Conservation (phyloP, 1,284 basidiomycete genomes). For the Leucoagaricus sp. region DNA sequence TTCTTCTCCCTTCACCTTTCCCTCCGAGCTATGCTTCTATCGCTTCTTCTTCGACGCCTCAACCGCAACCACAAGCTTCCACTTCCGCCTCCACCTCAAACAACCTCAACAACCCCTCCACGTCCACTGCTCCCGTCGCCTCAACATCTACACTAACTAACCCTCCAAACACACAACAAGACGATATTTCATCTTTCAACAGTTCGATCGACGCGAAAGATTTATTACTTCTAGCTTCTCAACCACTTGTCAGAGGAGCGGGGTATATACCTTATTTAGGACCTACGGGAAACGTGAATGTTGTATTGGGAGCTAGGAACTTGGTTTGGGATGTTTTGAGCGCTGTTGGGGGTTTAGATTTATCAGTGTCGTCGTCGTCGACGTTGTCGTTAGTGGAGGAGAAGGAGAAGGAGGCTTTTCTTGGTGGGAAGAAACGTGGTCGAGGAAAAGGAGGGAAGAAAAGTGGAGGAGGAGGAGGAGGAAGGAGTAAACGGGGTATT, state of each 20-base stretch:
- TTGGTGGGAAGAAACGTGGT: too few species aligned
- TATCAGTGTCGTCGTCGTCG: not conserved
- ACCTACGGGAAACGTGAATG: slow-evolving; percentile 45
- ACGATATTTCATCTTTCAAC: not conserved
- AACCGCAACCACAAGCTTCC: not conserved
- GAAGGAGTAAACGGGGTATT: too few species aligned
- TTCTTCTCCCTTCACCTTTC: not conserved
- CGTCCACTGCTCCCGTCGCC: not conserved
- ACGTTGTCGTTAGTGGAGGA: not conserved
- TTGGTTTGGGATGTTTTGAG: slow-evolving; percentile 38
- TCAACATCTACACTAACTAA: not conserved
- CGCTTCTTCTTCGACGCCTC: not conserved
- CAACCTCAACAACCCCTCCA: not conserved
- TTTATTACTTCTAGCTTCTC: slow-evolving; percentile 38
- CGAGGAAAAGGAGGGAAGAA: too few species aligned
- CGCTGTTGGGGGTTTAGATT: not conserved
- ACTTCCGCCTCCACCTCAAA: not conserved
- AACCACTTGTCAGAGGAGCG: slow-evolving; percentile 49
- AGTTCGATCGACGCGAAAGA: slow-evolving; percentile 22
- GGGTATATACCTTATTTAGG: slow-evolving; percentile 23
- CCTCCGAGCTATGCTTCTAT: not conserved
- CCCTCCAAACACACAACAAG: not conserved
- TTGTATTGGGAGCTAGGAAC: slow-evolving; percentile 42
- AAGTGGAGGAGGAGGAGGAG: not conserved
- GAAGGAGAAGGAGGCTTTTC: not conserved